phyloP scores from a whole-genome alignment of 2,329 filamentous ascomycete genomes.

The Didymella segeticola region DNA sequence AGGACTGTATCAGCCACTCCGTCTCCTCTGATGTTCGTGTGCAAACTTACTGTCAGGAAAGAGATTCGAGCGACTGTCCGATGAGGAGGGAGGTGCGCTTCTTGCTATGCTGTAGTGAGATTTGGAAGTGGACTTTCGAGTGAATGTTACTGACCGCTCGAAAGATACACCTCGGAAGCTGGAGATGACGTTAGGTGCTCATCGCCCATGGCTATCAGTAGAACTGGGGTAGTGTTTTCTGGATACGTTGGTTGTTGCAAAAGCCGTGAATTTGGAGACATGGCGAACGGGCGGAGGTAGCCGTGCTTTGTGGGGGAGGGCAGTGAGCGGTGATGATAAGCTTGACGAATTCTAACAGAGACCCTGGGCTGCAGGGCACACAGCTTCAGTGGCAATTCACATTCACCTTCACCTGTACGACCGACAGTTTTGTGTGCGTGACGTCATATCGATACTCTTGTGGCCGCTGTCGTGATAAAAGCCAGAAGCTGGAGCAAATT shows the following conservation, averaged over 20 bases:
- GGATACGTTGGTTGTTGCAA: neutral
- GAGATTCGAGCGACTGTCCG: neutral
- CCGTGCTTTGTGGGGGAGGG: neutral
- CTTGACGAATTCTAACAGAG: neutral
- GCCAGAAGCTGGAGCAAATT: too few species aligned
- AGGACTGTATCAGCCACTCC: neutral
- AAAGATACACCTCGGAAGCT: neutral
- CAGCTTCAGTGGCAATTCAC: neutral
- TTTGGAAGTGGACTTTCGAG: too few species aligned
- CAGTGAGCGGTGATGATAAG: neutral
- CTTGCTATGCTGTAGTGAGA: neutral
- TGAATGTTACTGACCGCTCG: neutral
- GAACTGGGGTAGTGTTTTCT: neutral
- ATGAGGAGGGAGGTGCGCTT: neutral
- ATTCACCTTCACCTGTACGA: slow-evolving; percentile 17
- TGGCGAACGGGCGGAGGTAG: neutral
- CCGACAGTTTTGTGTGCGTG: neutral
- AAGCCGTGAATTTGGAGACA: neutral
- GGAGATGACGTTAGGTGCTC: slow-evolving; percentile 22
- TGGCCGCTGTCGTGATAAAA: too few species aligned
- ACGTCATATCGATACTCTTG: too few species aligned
- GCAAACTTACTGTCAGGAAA: neutral
- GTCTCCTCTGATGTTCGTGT: neutral
- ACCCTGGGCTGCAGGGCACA: too few species aligned
- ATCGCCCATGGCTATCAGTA: neutral